Conservation (phyloP, 2,329 filamentous ascomycete genomes). For the Shiraia sp. region DNA sequence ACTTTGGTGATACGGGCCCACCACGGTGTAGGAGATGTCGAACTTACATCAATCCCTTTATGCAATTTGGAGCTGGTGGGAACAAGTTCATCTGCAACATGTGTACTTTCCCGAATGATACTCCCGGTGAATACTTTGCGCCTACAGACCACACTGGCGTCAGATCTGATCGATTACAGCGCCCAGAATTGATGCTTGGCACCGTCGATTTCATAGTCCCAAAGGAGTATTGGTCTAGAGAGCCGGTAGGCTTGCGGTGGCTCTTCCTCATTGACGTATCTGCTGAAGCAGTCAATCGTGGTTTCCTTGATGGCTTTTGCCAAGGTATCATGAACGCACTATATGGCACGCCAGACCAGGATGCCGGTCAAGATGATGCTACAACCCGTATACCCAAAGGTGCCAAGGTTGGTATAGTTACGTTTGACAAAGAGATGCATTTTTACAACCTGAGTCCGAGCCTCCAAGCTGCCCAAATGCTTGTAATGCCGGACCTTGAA, state of each 20-base stretch:
- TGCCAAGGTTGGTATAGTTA: slow-evolving; percentile 90
- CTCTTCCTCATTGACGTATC: slow-evolving; percentile 93
- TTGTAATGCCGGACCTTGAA: slow-evolving; percentile 97
- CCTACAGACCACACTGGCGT: slow-evolving; percentile 86
- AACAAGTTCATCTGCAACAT: slow-evolving; percentile 99
- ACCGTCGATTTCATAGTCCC: slow-evolving; percentile 97
- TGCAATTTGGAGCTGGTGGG: slow-evolving; percentile 92
- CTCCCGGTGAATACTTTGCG: slow-evolving; percentile 87
- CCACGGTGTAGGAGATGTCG: slow-evolving; percentile 91
- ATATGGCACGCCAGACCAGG: slow-evolving; percentile 65
- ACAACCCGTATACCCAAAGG: slow-evolving; percentile 70
- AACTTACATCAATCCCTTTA: slow-evolving; percentile 98
- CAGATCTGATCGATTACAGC: slow-evolving; percentile 82
- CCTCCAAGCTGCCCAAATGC: slow-evolving; percentile 90
- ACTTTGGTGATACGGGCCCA: slow-evolving; percentile 90
- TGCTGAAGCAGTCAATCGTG: slow-evolving; percentile 87
- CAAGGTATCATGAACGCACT: slow-evolving; percentile 83
- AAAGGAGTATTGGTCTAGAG: slow-evolving; percentile 97
- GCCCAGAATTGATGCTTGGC: slow-evolving; percentile 86
- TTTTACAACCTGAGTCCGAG: slow-evolving; percentile 90
- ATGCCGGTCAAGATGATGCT: slow-evolving; percentile 54
- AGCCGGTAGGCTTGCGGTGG: slow-evolving; percentile 84
- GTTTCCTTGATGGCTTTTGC: slow-evolving; percentile 87
- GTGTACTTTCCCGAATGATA: slow-evolving; percentile 96
- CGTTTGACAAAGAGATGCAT: slow-evolving; percentile 94